These are phyloP conservation scores for Aspergillus indologenus DNA, from an alignment of 495 filamentous ascomycete species.

Conservation along the genomic window DNA sequence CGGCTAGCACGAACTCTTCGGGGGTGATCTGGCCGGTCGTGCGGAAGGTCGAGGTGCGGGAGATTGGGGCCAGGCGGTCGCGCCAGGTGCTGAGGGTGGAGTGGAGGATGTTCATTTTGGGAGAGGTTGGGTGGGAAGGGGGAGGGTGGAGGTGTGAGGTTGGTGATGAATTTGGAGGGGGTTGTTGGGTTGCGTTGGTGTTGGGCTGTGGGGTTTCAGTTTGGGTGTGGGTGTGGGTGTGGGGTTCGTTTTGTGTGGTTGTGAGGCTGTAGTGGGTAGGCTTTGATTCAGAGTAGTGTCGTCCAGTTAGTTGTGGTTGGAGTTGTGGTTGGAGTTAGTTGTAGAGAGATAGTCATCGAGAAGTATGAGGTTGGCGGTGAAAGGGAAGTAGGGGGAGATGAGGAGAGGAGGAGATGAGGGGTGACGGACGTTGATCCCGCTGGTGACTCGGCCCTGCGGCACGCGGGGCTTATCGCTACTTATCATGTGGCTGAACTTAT, in stretches of 20 bases:
- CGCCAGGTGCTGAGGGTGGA: constrained; percentile 80
- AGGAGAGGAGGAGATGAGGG: constrained; percentile 5
- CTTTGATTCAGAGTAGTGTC: too few species aligned
- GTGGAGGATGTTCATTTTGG: constrained; percentile 62
- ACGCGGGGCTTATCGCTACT: constrained; percentile 21
- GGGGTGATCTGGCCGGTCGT: constrained; percentile 92
- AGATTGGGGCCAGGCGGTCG: constrained; percentile 84
- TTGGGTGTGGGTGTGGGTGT: too few species aligned
- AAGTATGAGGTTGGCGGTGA: background rate
- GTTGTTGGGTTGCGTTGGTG: background rate
- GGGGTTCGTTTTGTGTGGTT: too few species aligned
- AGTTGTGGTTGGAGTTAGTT: background rate
- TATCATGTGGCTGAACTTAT: constrained; percentile 24
- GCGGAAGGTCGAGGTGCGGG: constrained; percentile 89
- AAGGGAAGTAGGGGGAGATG: background rate
- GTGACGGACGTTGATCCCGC: constrained; percentile 7
- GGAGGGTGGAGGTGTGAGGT: background rate
- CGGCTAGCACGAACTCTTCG: constrained; percentile 92
- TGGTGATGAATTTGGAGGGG: background rate
- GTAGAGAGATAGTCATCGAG: too few species aligned
- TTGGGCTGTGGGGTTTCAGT: background rate
- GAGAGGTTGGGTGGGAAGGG: constrained; percentile 4
- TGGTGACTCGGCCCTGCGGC: constrained; percentile 11
- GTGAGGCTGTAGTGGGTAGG: too few species aligned
- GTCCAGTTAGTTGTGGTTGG: too few species aligned